A percentile compares a stretch with the other conserved stretches of the same genome.
Evolutionary conservation across 2,329 filamentous ascomycete genomes (phyloP).

Genomic region (Metarhizium album): DNA sequence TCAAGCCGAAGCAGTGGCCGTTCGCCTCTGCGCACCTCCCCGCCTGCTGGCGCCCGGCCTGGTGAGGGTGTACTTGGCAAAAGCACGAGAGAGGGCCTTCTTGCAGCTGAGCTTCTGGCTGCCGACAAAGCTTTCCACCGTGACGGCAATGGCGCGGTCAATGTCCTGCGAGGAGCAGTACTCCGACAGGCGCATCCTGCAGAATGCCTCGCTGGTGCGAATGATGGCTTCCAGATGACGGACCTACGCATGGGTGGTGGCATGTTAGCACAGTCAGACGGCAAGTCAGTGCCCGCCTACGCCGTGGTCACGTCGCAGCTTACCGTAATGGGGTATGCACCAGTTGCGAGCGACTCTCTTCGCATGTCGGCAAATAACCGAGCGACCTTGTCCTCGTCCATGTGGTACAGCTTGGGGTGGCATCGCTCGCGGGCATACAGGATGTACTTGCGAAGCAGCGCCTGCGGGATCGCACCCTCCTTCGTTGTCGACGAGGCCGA

Average conservation of each 20-base stretch:
- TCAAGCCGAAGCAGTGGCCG: conserved; percentile 12
- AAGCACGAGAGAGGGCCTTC: conserved; percentile 85
- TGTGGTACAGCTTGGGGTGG: conserved; percentile 87
- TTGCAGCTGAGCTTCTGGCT: conserved; percentile 97
- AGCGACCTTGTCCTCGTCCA: conserved; percentile 95
- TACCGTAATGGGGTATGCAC: conserved; percentile 96
- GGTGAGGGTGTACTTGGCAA: conserved; percentile 79
- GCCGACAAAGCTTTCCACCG: conserved; percentile 89
- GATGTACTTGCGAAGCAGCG: conserved; percentile 90
- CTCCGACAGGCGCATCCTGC: conserved; percentile 95
- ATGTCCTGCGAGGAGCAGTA: conserved; percentile 88
- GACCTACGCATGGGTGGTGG: conserved; percentile 44
- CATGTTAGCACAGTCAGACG: not conserved
- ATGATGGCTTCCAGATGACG: conserved; percentile 97
- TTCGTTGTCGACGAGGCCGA: conserved; percentile 17
- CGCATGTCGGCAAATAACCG: conserved; percentile 94
- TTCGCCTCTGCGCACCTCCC: conserved; percentile 13
- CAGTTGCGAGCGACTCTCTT: conserved; percentile 81
- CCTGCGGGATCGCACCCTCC: conserved; percentile 74
- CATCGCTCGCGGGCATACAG: conserved; percentile 86
- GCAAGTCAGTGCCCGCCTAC: no score
- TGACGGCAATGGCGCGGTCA: conserved; percentile 92
- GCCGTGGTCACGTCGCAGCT: conserved; percentile 32
- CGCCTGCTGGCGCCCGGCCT: conserved; percentile 30
- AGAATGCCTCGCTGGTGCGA: conserved; percentile 87